Percentiles rank a stretch among this genome's conserved stretches.
phyloP scores from a whole-genome alignment of 176 grass and related monocot genomes.

The Hordeum marinum region DNA sequence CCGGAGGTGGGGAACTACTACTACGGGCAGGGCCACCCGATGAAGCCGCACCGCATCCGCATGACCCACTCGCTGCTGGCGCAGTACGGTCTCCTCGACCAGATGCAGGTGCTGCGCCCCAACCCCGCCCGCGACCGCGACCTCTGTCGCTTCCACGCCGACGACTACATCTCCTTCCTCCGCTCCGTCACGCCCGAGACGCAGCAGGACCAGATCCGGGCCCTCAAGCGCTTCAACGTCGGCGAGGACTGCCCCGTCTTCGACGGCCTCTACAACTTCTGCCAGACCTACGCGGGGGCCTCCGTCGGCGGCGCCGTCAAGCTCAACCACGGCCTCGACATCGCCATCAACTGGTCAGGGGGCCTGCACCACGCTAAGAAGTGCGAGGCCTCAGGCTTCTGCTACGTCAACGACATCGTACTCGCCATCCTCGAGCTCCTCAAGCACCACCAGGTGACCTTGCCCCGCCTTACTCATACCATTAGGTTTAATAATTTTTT shows the following conservation, averaged over 20 bases:
- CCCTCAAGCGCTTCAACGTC: conserved; percentile 77
- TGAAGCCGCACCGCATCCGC: conserved; percentile 94
- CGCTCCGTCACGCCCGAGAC: conserved; percentile 74
- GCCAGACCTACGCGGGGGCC: conserved; percentile 85
- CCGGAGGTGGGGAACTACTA: conserved; percentile 98
- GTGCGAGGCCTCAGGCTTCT: conserved; percentile 80
- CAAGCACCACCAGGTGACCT: conserved; percentile 54
- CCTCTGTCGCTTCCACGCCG: conserved; percentile 87
- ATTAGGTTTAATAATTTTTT: neutral
- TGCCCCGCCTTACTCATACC: neutral
- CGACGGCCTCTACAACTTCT: conserved; percentile 75
- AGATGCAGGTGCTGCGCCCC: conserved; percentile 73
- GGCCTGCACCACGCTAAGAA: conserved; percentile 84
- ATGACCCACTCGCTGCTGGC: conserved; percentile 82
- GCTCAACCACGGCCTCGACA: conserved; percentile 80
- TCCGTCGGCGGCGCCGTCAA: conserved; percentile 68
- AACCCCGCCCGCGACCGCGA: conserved; percentile 55
- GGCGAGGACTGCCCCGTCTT: conserved; percentile 89
- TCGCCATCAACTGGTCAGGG: conserved; percentile 85
- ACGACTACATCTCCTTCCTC: conserved; percentile 87
- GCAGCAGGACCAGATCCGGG: conserved; percentile 63
- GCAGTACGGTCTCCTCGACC: conserved; percentile 63
- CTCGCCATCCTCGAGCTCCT: conserved; percentile 83
- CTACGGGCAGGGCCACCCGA: conserved; percentile 87
- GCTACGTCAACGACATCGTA: conserved; percentile 92